A percentile compares a stretch with the other conserved stretches of the same genome.
These are phyloP conservation scores for Salix exigua DNA, from an alignment of 345 rosid species.

Conservation along the genomic window DNA sequence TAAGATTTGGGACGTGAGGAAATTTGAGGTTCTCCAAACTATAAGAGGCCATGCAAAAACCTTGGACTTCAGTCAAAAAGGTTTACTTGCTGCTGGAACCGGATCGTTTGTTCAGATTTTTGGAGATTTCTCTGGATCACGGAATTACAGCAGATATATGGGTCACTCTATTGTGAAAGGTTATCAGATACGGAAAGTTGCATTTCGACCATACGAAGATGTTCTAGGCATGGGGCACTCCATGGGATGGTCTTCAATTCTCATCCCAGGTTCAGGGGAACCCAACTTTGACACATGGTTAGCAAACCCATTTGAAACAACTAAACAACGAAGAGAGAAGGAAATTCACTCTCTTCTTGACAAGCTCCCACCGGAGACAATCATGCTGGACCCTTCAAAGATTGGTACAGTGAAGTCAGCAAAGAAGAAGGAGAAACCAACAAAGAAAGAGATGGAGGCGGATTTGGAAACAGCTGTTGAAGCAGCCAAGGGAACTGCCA, in stretches of 20 bases:
- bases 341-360: constrained; percentile 78
- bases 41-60: constrained; percentile 61
- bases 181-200: constrained; percentile 63
- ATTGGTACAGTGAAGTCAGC: constrained; percentile 59
- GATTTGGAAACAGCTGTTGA: constrained; percentile 70
- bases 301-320: constrained; percentile 85
- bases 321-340: constrained; percentile 85
- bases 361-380: constrained; percentile 91
- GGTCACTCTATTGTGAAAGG: constrained; percentile 73
- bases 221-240: constrained; percentile 83
- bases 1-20: constrained; percentile 92
- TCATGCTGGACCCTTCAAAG: constrained; percentile 85
- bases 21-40: constrained; percentile 69
- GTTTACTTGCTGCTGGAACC: constrained; percentile 74
- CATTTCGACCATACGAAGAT: constrained; percentile 87
- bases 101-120: constrained; percentile 66
- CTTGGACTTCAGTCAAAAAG: constrained; percentile 83
- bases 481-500: constrained; percentile 39
- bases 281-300: constrained; percentile 94
- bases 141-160: constrained; percentile 66
- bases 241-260: constrained; percentile 89
- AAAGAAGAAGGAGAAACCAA: constrained; percentile 56
- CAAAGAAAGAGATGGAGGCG: constrained; percentile 49
- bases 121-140: constrained; percentile 49
- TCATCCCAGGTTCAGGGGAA: constrained; percentile 89